phyloP scores from a whole-genome alignment of 1,284 basidiomycete genomes.

The Rhodotorula sp. region DNA sequence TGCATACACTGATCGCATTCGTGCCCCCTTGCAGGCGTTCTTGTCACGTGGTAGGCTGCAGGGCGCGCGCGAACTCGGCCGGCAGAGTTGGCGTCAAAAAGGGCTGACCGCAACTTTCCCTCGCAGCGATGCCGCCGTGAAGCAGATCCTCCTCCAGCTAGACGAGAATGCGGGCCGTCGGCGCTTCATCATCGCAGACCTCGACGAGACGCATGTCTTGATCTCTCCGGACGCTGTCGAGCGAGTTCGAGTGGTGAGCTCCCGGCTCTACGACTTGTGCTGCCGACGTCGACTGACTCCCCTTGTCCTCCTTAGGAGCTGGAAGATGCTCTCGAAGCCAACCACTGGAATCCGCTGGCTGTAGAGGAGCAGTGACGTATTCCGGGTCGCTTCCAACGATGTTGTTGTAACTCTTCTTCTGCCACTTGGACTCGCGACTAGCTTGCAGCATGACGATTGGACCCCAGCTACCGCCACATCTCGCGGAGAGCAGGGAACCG shows the following conservation, averaged over 20 bases:
- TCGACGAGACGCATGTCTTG: conserved; percentile 79
- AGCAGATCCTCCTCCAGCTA: conserved; percentile 79
- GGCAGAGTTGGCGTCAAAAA: not conserved
- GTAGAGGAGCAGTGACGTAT: conserved; percentile 13
- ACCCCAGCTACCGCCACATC: conserved; percentile 19
- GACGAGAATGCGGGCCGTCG: conserved; percentile 52
- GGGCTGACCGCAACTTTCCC: not conserved
- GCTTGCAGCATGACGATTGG: conserved; percentile 16
- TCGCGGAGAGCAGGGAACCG: not conserved
- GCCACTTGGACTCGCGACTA: not conserved
- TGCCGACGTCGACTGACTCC: not conserved
- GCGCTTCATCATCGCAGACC: conserved; percentile 76
- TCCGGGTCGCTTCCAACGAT: not conserved
- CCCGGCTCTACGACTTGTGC: not conserved
- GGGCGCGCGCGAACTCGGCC: not conserved
- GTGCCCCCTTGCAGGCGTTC: conserved; percentile 17
- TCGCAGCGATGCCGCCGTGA: conserved; percentile 77
- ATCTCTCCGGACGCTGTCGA: conserved; percentile 78
- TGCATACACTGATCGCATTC: not conserved
- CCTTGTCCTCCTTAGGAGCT: conserved; percentile 53
- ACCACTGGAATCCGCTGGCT: conserved; percentile 7
- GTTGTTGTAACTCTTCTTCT: conserved; percentile 3
- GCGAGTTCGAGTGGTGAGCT: conserved; percentile 56
- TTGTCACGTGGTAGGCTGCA: conserved; percentile 36
- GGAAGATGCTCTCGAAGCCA: conserved; percentile 59